Conservation (phyloP, 805 yeast genomes). For the Monosporozyma siamensis region DNA sequence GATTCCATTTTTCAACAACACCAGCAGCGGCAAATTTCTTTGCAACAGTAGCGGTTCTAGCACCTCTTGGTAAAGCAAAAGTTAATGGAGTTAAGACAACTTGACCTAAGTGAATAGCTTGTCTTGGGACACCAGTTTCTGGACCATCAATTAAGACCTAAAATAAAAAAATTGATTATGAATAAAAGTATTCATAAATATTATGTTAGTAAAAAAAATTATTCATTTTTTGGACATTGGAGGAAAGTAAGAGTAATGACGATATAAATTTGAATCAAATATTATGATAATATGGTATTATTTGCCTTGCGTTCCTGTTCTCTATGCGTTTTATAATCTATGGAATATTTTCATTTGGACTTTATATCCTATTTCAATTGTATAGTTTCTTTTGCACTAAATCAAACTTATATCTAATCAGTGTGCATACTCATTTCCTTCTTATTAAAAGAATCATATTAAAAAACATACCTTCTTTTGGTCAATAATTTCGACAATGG, state of each 20-base stretch:
- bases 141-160: conserved; percentile 96
- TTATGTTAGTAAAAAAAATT: conserved; percentile 5
- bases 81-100: conserved; percentile 90
- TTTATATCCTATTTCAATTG: no score
- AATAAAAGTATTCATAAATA: background rate
- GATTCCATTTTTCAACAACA: conserved; percentile 82
- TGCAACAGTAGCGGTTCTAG: conserved; percentile 73
- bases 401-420: no score
- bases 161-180: conserved; percentile 7
- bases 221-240: no score
- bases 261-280: no score
- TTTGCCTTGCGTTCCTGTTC: no score
- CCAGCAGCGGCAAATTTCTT: conserved; percentile 93
- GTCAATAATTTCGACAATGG: conserved; percentile 97
- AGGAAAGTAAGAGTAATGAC: no score
- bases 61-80: conserved; percentile 88
- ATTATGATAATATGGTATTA: no score
- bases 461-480: conserved; percentile 90
- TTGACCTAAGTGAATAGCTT: conserved; percentile 78
- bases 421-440: no score
- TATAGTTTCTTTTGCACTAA: no score
- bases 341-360: no score
- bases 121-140: conserved; percentile 78
- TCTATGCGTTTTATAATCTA: no score
- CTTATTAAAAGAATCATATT: no score